A percentile compares a stretch with the other conserved stretches of the same genome.
Evolutionary conservation across 1,284 basidiomycete species (phyloP).

Genomic region (Termitomyces sp.): DNA sequence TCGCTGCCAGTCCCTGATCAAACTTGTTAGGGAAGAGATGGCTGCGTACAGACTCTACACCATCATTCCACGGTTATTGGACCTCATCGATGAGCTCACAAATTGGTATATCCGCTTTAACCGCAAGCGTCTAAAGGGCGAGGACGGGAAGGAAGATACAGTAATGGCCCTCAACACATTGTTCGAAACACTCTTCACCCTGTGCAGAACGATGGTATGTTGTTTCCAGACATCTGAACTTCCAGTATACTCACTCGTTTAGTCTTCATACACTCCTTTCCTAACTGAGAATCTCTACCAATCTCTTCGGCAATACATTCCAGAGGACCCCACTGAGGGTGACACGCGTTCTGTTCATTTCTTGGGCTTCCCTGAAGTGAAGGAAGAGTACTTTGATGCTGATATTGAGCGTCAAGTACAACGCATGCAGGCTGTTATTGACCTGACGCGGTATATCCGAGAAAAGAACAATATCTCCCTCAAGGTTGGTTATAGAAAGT

Average conservation of each 20-base stretch:
- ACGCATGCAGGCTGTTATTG: conserved; percentile 93
- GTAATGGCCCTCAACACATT: conserved; percentile 89
- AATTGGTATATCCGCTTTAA: conserved; percentile 99
- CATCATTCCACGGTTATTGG: conserved; percentile 90
- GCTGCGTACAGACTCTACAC: conserved; percentile 97
- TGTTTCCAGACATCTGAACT: neutral
- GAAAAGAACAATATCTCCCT: conserved; percentile 87
- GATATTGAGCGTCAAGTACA: conserved; percentile 94
- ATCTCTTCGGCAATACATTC: conserved; percentile 81
- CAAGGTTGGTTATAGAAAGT: conserved; percentile 53
- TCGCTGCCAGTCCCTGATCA: conserved; percentile 93
- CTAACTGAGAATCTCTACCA: conserved; percentile 97
- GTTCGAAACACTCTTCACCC: conserved; percentile 92
- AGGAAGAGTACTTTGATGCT: conserved; percentile 94
- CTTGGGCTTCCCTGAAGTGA: conserved; percentile 88
- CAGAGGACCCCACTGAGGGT: conserved; percentile 60
- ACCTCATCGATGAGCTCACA: conserved; percentile 93
- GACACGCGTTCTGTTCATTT: conserved; percentile 96
- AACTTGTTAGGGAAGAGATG: conserved; percentile 92
- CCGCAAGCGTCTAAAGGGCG: conserved; percentile 91
- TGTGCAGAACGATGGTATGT: conserved; percentile 89
- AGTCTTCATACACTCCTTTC: conserved; percentile 99
- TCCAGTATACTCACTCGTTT: conserved; percentile 1
- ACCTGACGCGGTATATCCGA: conserved; percentile 85
- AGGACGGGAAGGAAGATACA: conserved; percentile 89